Evolutionary conservation across 148 eudicot species (phyloP).

Genomic region (Vaccinium macrocarpon): DNA sequence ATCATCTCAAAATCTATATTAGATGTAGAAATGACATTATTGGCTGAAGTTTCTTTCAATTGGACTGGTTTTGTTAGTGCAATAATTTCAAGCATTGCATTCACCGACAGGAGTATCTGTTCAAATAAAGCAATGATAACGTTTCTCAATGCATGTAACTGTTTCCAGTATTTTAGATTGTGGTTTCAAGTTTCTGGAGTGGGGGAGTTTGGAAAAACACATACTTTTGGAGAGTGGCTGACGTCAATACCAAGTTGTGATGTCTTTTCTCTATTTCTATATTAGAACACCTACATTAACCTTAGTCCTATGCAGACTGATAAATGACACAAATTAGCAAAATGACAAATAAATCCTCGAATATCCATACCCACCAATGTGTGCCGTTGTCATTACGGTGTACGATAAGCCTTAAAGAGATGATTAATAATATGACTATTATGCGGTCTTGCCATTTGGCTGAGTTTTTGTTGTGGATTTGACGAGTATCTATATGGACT

Average conservation of each 20-base stretch:
- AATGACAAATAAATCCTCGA: too few relatives aligned
- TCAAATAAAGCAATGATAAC: slow-evolving; percentile 40
- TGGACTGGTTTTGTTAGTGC: slow-evolving; percentile 34
- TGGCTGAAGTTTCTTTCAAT: too few relatives aligned
- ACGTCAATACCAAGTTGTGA: not conserved
- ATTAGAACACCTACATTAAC: not conserved
- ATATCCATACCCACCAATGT: too few relatives aligned
- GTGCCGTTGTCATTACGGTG: too few relatives aligned
- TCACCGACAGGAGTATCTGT: slow-evolving; percentile 35
- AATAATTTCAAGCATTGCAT: slow-evolving; percentile 35
- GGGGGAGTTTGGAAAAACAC: not conserved
- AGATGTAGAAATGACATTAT: too few relatives aligned
- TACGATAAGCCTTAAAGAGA: too few relatives aligned
- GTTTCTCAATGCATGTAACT: not conserved
- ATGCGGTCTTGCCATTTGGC: too few relatives aligned
- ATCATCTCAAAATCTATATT: too few relatives aligned
- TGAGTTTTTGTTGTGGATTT: too few relatives aligned
- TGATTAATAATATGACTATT: too few relatives aligned
- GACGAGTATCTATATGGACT: too few relatives aligned
- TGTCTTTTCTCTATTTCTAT: not conserved
- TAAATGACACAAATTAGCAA: too few relatives aligned
- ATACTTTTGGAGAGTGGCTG: not conserved
- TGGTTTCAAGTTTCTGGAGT: not conserved
- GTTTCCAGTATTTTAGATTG: not conserved
- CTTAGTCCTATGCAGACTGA: not conserved